Percentiles rank a stretch among this genome's conserved stretches.
These are phyloP conservation scores for Talaromyces ruber DNA, from an alignment of 495 filamentous ascomycete species.

Conservation along the genomic window DNA sequence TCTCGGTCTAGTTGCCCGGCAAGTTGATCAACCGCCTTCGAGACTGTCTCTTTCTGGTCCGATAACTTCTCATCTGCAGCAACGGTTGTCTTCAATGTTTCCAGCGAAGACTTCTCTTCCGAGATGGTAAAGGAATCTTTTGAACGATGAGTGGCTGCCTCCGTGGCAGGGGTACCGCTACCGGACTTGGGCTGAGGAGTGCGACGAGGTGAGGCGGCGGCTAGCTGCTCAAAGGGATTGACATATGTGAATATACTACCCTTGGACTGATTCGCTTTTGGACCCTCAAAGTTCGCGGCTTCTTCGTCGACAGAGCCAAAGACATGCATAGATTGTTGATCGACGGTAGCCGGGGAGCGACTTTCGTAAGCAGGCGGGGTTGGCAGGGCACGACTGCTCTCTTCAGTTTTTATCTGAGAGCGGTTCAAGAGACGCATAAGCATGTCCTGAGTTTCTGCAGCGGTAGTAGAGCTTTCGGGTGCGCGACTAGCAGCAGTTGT, in stretches of 20 bases:
- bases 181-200: conserved; percentile 34
- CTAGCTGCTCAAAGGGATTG: conserved; percentile 72
- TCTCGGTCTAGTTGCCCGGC: conserved; percentile 61
- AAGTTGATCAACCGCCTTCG: conserved; percentile 61
- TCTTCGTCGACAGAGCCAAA: conserved; percentile 25
- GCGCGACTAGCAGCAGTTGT: conserved; percentile 15
- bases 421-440: conserved; percentile 58
- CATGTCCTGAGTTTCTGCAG: conserved; percentile 54
- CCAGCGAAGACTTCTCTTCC: not conserved
- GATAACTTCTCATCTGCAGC: not conserved
- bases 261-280: conserved; percentile 19
- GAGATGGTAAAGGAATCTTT: conserved; percentile 6
- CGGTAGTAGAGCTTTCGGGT: conserved; percentile 13
- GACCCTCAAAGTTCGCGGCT: conserved; percentile 18
- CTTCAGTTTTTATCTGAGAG: conserved; percentile 32
- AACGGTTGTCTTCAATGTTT: not conserved
- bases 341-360: conserved; percentile 6
- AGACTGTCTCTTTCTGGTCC: conserved; percentile 54
- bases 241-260: conserved; percentile 62
- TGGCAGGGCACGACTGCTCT: conserved; percentile 4
- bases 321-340: conserved; percentile 24
- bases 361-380: conserved; percentile 3
- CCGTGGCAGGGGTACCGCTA: conserved; percentile 26
- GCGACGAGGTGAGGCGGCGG: conserved; percentile 53
- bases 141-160: conserved; percentile 16